A percentile compares a stretch with the other conserved stretches of the same genome.
These are phyloP conservation scores for Hypoxylon sp. DNA, from an alignment of 2,329 filamentous ascomycete species.

Conservation along the genomic window DNA sequence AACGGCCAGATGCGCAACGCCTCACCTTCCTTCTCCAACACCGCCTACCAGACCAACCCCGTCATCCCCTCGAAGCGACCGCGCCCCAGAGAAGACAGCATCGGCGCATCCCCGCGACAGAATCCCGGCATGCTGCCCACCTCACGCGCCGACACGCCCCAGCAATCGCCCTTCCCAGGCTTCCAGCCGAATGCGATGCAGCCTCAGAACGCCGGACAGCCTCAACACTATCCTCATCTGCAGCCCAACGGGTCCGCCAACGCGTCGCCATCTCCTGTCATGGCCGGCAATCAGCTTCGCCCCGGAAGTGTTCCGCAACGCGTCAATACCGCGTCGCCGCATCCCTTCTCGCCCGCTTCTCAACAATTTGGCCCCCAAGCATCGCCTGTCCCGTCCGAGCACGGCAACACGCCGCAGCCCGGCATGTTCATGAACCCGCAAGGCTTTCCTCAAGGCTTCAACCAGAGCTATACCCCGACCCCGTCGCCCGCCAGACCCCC, in stretches of 20 bases:
- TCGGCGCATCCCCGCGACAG: constrained; percentile 81
- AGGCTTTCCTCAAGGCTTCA: constrained; percentile 65
- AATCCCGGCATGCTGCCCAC: constrained; percentile 76
- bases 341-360: constrained; percentile 82
- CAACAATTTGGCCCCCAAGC: constrained; percentile 76
- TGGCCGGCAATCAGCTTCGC: constrained; percentile 77
- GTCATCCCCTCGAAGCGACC: constrained; percentile 91
- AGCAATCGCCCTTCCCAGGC: constrained; percentile 75
- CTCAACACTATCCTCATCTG: constrained; percentile 80
- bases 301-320: constrained; percentile 76
- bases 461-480: constrained; percentile 65
- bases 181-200: constrained; percentile 72
- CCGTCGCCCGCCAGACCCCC: constrained; percentile 64
- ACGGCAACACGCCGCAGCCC: constrained; percentile 77
- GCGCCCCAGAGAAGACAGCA: constrained; percentile 81
- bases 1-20: constrained; percentile 86
- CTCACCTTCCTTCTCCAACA: constrained; percentile 79
- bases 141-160: constrained; percentile 92
- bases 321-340: constrained; percentile 90
- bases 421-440: constrained; percentile 70
- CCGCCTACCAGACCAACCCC: constrained; percentile 82
- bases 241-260: constrained; percentile 81
- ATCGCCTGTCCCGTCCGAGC: constrained; percentile 80
- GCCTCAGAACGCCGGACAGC: constrained; percentile 68
- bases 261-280: constrained; percentile 90